Evolutionary conservation across 768 basidiomycete species (phyloP).

Genomic region (Infundibulicybe gibba): DNA sequence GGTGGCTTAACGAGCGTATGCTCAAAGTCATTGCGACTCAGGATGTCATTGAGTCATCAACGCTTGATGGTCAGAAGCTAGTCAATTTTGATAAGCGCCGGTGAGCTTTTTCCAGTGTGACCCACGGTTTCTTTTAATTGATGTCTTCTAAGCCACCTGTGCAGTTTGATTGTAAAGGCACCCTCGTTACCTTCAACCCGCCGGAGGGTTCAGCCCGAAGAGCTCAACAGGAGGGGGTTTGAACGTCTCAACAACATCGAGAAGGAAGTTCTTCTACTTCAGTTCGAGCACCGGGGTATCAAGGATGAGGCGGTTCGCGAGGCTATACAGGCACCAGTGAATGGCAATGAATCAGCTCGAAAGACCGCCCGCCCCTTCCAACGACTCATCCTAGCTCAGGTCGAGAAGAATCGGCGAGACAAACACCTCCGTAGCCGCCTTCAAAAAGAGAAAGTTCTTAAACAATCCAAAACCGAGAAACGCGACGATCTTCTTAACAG

Average conservation of each 20-base stretch:
- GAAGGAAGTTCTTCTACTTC: constrained; percentile 54
- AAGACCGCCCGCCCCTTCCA: constrained; percentile 66
- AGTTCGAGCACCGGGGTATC: constrained; percentile 70
- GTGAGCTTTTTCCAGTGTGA: constrained; percentile 26
- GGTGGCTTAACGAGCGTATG: constrained; percentile 81
- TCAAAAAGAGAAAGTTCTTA: constrained; percentile 71
- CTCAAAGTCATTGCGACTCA: constrained; percentile 75
- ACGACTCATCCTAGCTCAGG: constrained; percentile 55
- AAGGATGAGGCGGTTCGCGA: constrained; percentile 76
- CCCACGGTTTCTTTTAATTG: constrained; percentile 10
- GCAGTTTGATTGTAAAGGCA: constrained; percentile 57
- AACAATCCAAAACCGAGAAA: constrained; percentile 68
- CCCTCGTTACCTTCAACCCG: constrained; percentile 40
- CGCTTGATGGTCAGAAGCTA: constrained; percentile 53
- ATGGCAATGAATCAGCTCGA: constrained; percentile 44
- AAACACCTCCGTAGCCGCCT: constrained; percentile 63
- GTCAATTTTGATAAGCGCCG: constrained; percentile 84
- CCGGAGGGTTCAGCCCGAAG: constrained; percentile 45
- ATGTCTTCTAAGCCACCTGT: constrained; percentile 50
- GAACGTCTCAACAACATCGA: constrained; percentile 77
- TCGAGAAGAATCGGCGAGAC: constrained; percentile 83
- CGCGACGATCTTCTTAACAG: constrained; percentile 76
- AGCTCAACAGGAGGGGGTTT: constrained; percentile 62
- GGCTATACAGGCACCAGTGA: constrained; percentile 38
- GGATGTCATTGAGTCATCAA: constrained; percentile 56